Base-by-base conservation (phyloP, 768 basidiomycete species). In the Suillus plorans region DNA sequence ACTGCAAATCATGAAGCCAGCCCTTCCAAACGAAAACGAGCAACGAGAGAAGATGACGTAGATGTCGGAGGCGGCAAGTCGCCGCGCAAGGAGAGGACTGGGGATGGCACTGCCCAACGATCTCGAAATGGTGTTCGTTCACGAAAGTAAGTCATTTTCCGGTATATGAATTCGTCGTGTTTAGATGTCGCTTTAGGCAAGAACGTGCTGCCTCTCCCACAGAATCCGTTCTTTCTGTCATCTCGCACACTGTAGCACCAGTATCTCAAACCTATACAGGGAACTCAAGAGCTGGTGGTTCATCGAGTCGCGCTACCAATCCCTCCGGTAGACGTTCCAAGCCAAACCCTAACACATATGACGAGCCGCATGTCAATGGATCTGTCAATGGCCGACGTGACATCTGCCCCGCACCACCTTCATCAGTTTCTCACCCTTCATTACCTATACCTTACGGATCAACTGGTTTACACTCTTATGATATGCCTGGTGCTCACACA, bases 121-220 rank as follows among this genome's bases (percentile, higher is more conserved):
- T 70, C 83, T 52, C 83, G 89, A 60, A 82, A 81, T 62, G 85
- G 82, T 49, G 80, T 79, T 60, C 81, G 89, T 66, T 78, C 79
- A 34, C 89, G 85, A 82, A 90, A 84, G 90, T 90, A 66, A 68
- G 85, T 80, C 1, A 45, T 20, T 41, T 44, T 28, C 7, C 36
- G 5, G 58, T 3, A 37, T 28, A 62, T 45, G 6, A 5, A 12
- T 55, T 13, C 36, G 1, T 53, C 36, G 25, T 37, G 45, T 71
- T 60, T 61, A 61, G 5, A 62, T 22, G 44, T 52, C 61, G 45
- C 60, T 55, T 37, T 69, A 91, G 89, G 74, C 79, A 75, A 36
- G 89, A 91, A 69, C 87, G 90, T 60, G 83, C 82, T 14, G 78
- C 80, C 31, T 92, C 91, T 2, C 91, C 91, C 7, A 82, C 90